Conservation (phyloP, 2,329 filamentous ascomycete genomes). For the Dactylellina haptotyla region DNA sequence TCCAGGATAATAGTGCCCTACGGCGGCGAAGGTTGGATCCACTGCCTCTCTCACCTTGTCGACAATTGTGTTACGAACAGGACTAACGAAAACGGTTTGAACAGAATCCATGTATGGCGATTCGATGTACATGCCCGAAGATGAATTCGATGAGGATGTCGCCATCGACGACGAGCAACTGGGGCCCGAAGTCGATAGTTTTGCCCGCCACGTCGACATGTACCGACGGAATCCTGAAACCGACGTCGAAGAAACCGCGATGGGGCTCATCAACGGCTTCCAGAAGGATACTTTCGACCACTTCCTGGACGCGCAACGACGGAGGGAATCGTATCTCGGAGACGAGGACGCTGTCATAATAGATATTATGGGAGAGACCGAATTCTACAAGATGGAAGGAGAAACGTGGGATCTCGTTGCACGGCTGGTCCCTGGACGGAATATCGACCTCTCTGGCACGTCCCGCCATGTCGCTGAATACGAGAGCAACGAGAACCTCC, state of each 20-base stretch:
- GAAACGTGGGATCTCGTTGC: constrained; percentile 90
- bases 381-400: constrained; percentile 80
- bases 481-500: constrained; percentile 63
- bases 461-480: constrained; percentile 57
- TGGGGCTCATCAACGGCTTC: constrained; percentile 57
- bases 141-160: constrained; percentile 62
- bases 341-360: constrained; percentile 37
- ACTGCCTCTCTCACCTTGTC: constrained; percentile 63
- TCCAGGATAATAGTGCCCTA: constrained; percentile 49
- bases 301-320: constrained; percentile 23
- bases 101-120: constrained; percentile 59
- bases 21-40: constrained; percentile 61
- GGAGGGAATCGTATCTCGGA: constrained; percentile 22
- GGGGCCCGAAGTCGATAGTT: constrained; percentile 55
- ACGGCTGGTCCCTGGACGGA: constrained; percentile 73
- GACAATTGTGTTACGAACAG: background rate
- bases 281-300: constrained; percentile 53
- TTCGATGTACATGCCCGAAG: constrained; percentile 58
- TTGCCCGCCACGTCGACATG: constrained; percentile 55
- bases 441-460: constrained; percentile 59
- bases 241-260: constrained; percentile 55
- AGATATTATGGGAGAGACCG: constrained; percentile 64
- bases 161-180: constrained; percentile 68
- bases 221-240: constrained; percentile 57
- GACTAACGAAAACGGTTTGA: constrained; percentile 33